Conservation (phyloP, 23 red algal genomes). For the Gracilariopsis chorda region DNA sequence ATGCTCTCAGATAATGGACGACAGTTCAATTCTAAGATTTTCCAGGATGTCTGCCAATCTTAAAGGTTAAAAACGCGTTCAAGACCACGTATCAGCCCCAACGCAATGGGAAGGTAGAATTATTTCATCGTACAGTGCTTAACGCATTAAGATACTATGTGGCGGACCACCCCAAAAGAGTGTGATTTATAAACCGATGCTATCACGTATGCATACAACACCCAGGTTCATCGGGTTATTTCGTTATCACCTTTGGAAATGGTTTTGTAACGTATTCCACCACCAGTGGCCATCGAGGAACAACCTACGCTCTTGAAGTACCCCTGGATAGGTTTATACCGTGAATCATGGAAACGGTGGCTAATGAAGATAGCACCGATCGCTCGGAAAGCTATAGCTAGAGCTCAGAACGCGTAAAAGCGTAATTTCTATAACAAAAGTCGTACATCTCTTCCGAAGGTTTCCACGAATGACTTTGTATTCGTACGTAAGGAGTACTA, state of each 20-base stretch:
- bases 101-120: slow-evolving; percentile 20
- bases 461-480: background rate
- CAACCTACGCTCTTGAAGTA: background rate
- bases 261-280: background rate
- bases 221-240: background rate
- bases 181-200: background rate
- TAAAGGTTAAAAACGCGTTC: background rate
- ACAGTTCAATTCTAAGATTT: slow-evolving; percentile 28
- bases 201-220: slow-evolving; percentile 1
- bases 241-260: background rate
- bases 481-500: slow-evolving; percentile 28
- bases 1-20: slow-evolving; percentile 9
- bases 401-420: background rate
- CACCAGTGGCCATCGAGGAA: background rate
- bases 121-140: background rate
- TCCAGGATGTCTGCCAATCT: slow-evolving; percentile 6
- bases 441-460: background rate
- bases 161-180: background rate
- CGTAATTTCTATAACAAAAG: background rate
- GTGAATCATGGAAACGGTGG: background rate
- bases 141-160: background rate
- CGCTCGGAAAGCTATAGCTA: background rate
- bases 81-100: background rate
- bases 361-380: background rate
- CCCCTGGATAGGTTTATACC: background rate